Conservation (phyloP, 495 filamentous ascomycete species). For the Endocarpon pusillum region DNA sequence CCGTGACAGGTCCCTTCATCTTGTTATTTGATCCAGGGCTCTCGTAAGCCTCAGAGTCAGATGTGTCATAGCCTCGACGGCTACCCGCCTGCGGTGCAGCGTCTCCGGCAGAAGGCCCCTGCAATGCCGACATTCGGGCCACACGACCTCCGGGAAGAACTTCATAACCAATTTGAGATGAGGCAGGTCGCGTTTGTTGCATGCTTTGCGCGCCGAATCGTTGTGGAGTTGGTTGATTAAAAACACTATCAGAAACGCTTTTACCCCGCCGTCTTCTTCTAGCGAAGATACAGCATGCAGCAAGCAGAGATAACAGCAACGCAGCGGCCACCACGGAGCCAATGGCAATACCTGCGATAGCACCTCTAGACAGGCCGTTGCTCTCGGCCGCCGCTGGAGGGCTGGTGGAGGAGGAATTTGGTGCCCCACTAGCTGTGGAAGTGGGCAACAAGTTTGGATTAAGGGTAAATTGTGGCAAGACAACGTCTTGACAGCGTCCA, state of each 20-base stretch:
- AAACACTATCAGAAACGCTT: constrained; percentile 42
- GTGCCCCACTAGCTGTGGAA: constrained; percentile 19
- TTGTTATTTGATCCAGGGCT: constrained; percentile 58
- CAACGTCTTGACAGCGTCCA: constrained; percentile 49
- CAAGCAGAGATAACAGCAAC: constrained; percentile 45
- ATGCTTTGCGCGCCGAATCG: constrained; percentile 39
- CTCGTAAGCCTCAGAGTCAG: constrained; percentile 68
- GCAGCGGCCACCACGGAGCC: constrained; percentile 57
- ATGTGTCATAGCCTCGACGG: constrained; percentile 36
- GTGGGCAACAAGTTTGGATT: constrained; percentile 48
- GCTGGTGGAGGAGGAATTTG: constrained; percentile 26
- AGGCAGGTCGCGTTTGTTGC: constrained; percentile 21
- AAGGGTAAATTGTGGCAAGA: constrained; percentile 56
- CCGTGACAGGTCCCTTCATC: constrained; percentile 41
- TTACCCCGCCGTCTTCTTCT: constrained; percentile 37
- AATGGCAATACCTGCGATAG: constrained; percentile 80
- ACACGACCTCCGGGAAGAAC: constrained; percentile 77
- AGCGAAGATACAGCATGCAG: constrained; percentile 30
- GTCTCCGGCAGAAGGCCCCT: constrained; percentile 44
- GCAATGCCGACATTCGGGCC: constrained; percentile 87
- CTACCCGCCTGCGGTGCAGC: constrained; percentile 25
- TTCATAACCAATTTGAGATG: constrained; percentile 43
- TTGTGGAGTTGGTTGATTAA: constrained; percentile 77
- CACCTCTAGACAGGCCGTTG: constrained; percentile 55
- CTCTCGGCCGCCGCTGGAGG: constrained; percentile 9